Conservation (phyloP, 306 rosid species). For the Ammopiptanthus mongolicus region DNA sequence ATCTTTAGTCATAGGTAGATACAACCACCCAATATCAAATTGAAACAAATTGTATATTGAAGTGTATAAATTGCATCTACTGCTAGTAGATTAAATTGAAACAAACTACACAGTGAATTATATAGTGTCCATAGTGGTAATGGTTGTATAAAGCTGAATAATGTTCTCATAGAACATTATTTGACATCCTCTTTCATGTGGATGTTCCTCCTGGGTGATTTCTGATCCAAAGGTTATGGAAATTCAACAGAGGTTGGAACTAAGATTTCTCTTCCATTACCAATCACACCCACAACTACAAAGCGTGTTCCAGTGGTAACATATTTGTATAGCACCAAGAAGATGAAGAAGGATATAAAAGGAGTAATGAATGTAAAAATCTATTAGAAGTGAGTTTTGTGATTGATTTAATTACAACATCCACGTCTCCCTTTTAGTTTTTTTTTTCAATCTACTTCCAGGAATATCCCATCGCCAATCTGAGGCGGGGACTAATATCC, state of each 20-base stretch:
- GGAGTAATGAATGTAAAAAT: constrained; percentile 36
- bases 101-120: too few species aligned
- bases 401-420: constrained; percentile 16
- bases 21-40: too few species aligned
- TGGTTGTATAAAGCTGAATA: too few species aligned
- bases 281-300: constrained; percentile 29
- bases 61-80: too few species aligned
- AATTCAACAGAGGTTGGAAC: constrained; percentile 24
- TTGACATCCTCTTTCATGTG: constrained; percentile 24
- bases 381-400: constrained; percentile 31
- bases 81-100: too few species aligned
- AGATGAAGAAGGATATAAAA: neutral
- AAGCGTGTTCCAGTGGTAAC: constrained; percentile 32
- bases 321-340: constrained; percentile 47
- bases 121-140: too few species aligned
- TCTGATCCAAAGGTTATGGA: constrained; percentile 23
- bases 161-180: constrained; percentile 7
- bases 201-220: constrained; percentile 24
- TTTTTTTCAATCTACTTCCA: too few species aligned
- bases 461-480: too few species aligned
- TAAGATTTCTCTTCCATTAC: constrained; percentile 37
- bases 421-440: constrained; percentile 14
- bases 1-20: too few species aligned
- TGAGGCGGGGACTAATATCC: too few species aligned
- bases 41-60: too few species aligned